Base-by-base conservation (phyloP, 345 rosid genomes). In the Xanthoceras sorbifolium region DNA sequence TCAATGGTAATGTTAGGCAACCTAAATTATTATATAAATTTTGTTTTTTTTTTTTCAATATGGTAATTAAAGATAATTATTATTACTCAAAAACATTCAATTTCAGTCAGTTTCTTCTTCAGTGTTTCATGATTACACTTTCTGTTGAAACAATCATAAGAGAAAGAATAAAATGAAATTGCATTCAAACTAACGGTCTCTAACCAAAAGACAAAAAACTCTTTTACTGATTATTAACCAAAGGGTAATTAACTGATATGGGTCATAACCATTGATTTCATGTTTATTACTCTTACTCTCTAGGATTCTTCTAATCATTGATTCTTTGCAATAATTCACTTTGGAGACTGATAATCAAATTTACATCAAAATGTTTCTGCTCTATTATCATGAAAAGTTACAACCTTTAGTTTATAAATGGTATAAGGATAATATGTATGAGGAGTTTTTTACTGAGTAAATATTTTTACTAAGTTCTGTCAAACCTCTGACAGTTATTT, bases 171-270 rank as follows among this genome's bases (percentile, higher is more conserved):
- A 52, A 77, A 29, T 55, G 50, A 71, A 71, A 52, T 40, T 77
- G 65, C 75, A 52, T 80, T 78, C 73, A 73, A 76, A 74, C 76
- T 40, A 76, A 69, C 77, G 72, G 79, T 76, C 80, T 55, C 67
- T 72, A 71, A 52, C 70, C 64, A 25, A 69, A 64, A 50, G 46
- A 75, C 77, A 71, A 4, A 29, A 44, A 54, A 34, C 17, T 9
- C n/a, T 0, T 48, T 70, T 50, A 50, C 4, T 55, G 25, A 50
- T 28, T 50, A 48, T 8, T 42, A 46, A 18, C n/a, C 60, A 14
- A 59, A 59, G 64, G 52, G 50, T 72, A 25, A 60, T 23, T 28
- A 32, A 40, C 17, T 18, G 9, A 63, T n/a, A 42, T 26, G 34
- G 76, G 23, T 26, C 73, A 69, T 38, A 14, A 9, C 26, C 61